Evolutionary conservation across 1,284 basidiomycete genomes (phyloP).

Genomic region (Garcileccinum viscosum): DNA sequence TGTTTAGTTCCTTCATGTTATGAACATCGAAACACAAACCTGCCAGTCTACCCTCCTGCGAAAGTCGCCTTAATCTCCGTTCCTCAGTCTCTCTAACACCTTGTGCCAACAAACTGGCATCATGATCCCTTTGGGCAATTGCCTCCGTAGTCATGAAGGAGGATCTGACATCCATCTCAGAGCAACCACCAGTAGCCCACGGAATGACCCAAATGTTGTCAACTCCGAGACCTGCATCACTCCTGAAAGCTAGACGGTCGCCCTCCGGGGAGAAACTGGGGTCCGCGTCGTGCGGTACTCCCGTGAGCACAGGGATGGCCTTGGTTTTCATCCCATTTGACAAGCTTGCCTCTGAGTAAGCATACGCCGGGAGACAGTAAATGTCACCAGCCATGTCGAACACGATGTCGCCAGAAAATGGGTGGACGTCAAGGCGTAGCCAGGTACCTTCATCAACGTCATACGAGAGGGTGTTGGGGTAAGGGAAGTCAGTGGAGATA

Average conservation of each 20-base stretch:
- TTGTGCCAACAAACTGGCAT: slow-evolving; percentile 54
- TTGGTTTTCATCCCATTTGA: slow-evolving; percentile 19
- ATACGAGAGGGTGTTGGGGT: slow-evolving; percentile 67
- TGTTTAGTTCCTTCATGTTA: slow-evolving; percentile 5
- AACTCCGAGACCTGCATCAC: slow-evolving; percentile 72
- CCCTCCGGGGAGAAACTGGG: slow-evolving; percentile 75
- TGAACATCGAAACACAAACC: slow-evolving; percentile 45
- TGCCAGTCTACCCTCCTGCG: slow-evolving; percentile 61
- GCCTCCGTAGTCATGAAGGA: slow-evolving; percentile 25
- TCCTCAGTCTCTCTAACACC: slow-evolving; percentile 57
- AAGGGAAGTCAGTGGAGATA: slow-evolving; percentile 78
- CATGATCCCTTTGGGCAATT: slow-evolving; percentile 42
- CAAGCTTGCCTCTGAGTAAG: slow-evolving; percentile 40
- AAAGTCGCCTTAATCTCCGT: slow-evolving; percentile 54
- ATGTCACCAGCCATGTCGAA: slow-evolving; percentile 79
- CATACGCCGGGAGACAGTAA: slow-evolving; percentile 64
- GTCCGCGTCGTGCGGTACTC: slow-evolving; percentile 72
- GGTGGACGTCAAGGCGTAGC: slow-evolving; percentile 74
- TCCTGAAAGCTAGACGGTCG: slow-evolving; percentile 64
- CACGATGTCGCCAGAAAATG: slow-evolving; percentile 68
- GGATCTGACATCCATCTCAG: slow-evolving; percentile 57
- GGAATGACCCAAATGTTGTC: slow-evolving; percentile 76
- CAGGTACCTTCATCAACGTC: slow-evolving; percentile 76
- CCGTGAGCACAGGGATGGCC: slow-evolving; percentile 44
- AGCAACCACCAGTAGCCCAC: slow-evolving; percentile 61